phyloP scores from a whole-genome alignment of 352 stramenopile species.

The Pythium folliculosum region DNA sequence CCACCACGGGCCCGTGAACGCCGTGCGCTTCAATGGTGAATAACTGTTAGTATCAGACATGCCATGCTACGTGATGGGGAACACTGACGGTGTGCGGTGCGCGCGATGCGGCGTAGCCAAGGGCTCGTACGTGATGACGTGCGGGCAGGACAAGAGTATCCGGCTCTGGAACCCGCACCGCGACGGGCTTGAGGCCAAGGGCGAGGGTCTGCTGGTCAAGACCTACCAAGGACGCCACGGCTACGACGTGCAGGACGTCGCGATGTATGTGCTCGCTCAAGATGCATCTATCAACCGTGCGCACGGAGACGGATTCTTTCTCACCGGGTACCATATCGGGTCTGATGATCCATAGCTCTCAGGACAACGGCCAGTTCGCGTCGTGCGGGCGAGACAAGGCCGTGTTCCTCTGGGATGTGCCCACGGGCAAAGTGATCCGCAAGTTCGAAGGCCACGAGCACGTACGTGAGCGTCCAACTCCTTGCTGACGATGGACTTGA shows the following conservation, averaged over 20 bases:
- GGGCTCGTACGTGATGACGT: conserved; percentile 89
- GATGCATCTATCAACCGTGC: too few relatives aligned
- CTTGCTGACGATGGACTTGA: too few relatives aligned
- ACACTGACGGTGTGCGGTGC: too few relatives aligned
- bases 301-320: too few relatives aligned
- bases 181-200: conserved; percentile 51
- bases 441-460: conserved; percentile 86
- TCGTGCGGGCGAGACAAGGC: conserved; percentile 86
- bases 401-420: conserved; percentile 90
- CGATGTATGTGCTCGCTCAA: conserved; percentile 84
- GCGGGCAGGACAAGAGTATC: conserved; percentile 85
- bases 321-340: too few relatives aligned
- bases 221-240: conserved; percentile 84
- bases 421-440: conserved; percentile 81
- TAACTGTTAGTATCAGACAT: not conserved
- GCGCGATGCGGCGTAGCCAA: conserved; percentile 44
- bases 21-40: conserved; percentile 80
- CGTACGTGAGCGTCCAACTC: conserved; percentile 27
- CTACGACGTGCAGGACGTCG: conserved; percentile 90
- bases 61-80: not conserved
- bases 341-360: too few relatives aligned
- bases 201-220: conserved; percentile 80
- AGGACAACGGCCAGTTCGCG: conserved; percentile 87
- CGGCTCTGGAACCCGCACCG: conserved; percentile 89
- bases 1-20: conserved; percentile 73